These are phyloP conservation scores for Taphrina flavorubra DNA, from an alignment of 1,139 yeast species.

Conservation along the genomic window DNA sequence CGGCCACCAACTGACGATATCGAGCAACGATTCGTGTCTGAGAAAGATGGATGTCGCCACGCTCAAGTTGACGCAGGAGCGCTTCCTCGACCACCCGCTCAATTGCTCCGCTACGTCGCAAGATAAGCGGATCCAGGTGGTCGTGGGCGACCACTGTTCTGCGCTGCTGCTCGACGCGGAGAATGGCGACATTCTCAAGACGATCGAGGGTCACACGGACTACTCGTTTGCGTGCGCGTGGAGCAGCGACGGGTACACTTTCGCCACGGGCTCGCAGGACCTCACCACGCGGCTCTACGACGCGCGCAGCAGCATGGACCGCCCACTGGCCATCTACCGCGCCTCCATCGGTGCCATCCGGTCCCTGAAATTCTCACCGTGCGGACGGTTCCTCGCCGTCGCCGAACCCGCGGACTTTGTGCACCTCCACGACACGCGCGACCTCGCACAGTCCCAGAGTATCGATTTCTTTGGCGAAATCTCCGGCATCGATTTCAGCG, in stretches of 20 bases:
- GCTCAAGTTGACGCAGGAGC: conserved; percentile 53
- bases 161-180: conserved; percentile 59
- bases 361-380: conserved; percentile 59
- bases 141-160: conserved; percentile 61
- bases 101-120: conserved; percentile 60
- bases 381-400: conserved; percentile 60
- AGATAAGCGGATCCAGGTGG: conserved; percentile 54
- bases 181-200: conserved; percentile 45
- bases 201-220: conserved; percentile 60
- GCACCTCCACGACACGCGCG: conserved; percentile 55
- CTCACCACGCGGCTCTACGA: conserved; percentile 65
- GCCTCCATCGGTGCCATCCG: conserved; percentile 58
- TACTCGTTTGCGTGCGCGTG: conserved; percentile 69
- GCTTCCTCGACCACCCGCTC: conserved; percentile 51
- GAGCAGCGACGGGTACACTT: conserved; percentile 56
- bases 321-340: conserved; percentile 55
- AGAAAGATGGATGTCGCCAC: conserved; percentile 60
- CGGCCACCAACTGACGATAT: conserved; percentile 24
- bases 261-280: conserved; percentile 68
- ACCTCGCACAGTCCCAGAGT: conserved; percentile 54
- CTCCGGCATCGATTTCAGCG: conserved; percentile 61
- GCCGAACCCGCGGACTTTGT: conserved; percentile 69
- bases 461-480: conserved; percentile 66
- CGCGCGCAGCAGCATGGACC: conserved; percentile 51
- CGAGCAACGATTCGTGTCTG: conserved; percentile 52